These are phyloP conservation scores for Pseudonitzschia delicatissima DNA, from an alignment of 108 stramenopile genomes.

Conservation along the genomic window DNA sequence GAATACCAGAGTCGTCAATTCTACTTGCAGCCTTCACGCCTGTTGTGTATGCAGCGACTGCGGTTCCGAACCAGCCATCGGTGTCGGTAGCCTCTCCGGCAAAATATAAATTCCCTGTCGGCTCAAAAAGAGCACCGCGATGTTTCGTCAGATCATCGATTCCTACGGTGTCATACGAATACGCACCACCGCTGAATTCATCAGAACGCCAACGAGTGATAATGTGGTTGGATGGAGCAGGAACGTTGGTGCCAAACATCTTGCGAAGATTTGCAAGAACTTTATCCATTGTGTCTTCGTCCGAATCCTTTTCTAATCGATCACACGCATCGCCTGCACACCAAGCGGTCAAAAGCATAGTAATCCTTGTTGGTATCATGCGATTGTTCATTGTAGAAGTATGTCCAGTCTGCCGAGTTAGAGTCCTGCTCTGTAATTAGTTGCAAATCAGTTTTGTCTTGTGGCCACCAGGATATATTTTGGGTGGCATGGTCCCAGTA, in stretches of 20 bases:
- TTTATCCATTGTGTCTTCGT: constrained; percentile 28
- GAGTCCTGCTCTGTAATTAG: constrained; percentile 25
- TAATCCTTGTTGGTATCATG: constrained; percentile 19
- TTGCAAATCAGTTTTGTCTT: constrained; percentile 15
- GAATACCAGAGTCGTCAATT: neutral
- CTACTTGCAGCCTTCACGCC: constrained; percentile 4
- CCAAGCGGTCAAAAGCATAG: constrained; percentile 23
- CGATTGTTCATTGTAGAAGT: constrained; percentile 22
- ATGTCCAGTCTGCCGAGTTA: constrained; percentile 22
- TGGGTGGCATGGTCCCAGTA: constrained; percentile 27
- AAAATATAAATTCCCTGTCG: constrained; percentile 24
- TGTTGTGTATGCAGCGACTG: constrained; percentile 4
- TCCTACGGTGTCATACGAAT: constrained; percentile 24
- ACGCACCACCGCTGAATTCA: constrained; percentile 30
- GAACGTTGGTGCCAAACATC: constrained; percentile 32
- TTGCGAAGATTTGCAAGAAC: constrained; percentile 27
- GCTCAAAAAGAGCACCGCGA: neutral
- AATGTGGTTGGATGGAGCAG: constrained; percentile 26
- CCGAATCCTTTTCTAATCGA: constrained; percentile 18
- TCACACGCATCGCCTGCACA: constrained; percentile 5
- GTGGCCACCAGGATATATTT: constrained; percentile 25
- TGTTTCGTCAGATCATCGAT: neutral
- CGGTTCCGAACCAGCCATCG: constrained; percentile 1
- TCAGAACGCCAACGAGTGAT: constrained; percentile 40
- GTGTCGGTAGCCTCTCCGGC: constrained; percentile 38